phyloP scores from a whole-genome alignment of 2,329 filamentous ascomycete species.

The Botrytis aclada region DNA sequence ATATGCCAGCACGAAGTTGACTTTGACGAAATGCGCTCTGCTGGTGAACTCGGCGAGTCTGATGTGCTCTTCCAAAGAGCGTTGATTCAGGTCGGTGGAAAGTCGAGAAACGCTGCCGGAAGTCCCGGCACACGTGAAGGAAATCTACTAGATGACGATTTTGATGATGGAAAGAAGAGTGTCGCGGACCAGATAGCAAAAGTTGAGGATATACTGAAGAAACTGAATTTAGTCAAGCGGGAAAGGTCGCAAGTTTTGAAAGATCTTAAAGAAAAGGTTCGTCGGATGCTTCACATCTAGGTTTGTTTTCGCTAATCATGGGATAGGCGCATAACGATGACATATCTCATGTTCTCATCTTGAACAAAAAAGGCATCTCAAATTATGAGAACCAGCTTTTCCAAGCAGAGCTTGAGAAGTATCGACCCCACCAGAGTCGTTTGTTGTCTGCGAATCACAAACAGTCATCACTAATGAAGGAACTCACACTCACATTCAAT shows the following conservation, averaged over 20 bases:
- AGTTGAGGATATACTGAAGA: slow-evolving; percentile 88
- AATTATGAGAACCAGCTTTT: slow-evolving; percentile 92
- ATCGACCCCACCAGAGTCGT: slow-evolving; percentile 85
- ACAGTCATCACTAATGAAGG: slow-evolving; percentile 90
- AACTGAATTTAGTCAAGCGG: slow-evolving; percentile 85
- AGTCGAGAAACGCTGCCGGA: slow-evolving; percentile 53
- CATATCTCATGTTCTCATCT: slow-evolving; percentile 92
- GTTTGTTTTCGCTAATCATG: slow-evolving; percentile 20
- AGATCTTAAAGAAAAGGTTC: slow-evolving; percentile 94
- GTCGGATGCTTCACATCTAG: slow-evolving; percentile 26
- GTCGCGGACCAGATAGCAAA: slow-evolving; percentile 85
- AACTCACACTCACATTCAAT: slow-evolving; percentile 84
- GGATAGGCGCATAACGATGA: slow-evolving; percentile 87
- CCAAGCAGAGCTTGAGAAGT: slow-evolving; percentile 96
- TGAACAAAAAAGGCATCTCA: slow-evolving; percentile 95
- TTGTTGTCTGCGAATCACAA: slow-evolving; percentile 93
- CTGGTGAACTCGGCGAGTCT: slow-evolving; percentile 80
- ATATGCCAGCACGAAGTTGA: slow-evolving; percentile 82
- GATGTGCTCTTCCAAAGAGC: slow-evolving; percentile 87
- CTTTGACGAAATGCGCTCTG: slow-evolving; percentile 92
- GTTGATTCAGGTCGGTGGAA: slow-evolving; percentile 70
- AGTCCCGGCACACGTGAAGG: slow-evolving; percentile 62
- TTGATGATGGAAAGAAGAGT: slow-evolving; percentile 73
- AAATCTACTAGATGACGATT: slow-evolving; percentile 87
- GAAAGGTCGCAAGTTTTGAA: slow-evolving; percentile 91